Evolutionary conservation across 176 grass and related monocot genomes (phyloP), one percentile per base, ranked within the genome.

Genomic region (Bonia amplexicaulis): DNA sequence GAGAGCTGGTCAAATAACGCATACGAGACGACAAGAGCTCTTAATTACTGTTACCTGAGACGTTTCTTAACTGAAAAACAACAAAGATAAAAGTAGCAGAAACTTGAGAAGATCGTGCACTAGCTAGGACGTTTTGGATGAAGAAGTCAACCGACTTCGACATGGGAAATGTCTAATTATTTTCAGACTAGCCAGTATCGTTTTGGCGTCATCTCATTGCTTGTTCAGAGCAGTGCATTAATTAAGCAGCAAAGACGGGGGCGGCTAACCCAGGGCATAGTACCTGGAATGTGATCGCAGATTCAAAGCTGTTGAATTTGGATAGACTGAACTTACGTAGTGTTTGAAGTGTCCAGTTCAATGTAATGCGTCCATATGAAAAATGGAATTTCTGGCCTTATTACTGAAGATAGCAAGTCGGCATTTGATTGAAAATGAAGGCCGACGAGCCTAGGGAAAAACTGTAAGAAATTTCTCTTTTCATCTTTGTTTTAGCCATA

Each of bases 291-390:
- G 25, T 68, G 74, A 85, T 68, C 5, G 51, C 64, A 12, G 19
- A 23, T 78, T 78, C 39, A 71, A 71, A 60, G 26, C 13, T 35
- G 12, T 85, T 85, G 65, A 70, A 78, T 70, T 78, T 25, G 26
- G 10, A 62, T n/a, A 33, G 53, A 10, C 16, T 13, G 53, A 54
- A 15, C 9, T 69, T 42, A 29, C 20, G 7, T 6, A 33, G 9
- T 35, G 47, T 11, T 59, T 59, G 22, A 59, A 11, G 57, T 25
- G 22, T 25, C n/a, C n/a, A 60, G 58, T 60, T 60, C n/a, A 25
- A 25, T 60, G 23, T 12, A 25, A 25, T 5, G n/a, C 1, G 4
- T 60, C n/a, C n/a, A 60, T 26, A 12, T 12, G 58, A 12, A 60
- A 5, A 25, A 60, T 25, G 58, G 58, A 60, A 25, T 60, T 60